These are phyloP conservation scores for Cyberlindnera subsufficiens DNA, from an alignment of 805 yeast genomes.

Conservation along the genomic window DNA sequence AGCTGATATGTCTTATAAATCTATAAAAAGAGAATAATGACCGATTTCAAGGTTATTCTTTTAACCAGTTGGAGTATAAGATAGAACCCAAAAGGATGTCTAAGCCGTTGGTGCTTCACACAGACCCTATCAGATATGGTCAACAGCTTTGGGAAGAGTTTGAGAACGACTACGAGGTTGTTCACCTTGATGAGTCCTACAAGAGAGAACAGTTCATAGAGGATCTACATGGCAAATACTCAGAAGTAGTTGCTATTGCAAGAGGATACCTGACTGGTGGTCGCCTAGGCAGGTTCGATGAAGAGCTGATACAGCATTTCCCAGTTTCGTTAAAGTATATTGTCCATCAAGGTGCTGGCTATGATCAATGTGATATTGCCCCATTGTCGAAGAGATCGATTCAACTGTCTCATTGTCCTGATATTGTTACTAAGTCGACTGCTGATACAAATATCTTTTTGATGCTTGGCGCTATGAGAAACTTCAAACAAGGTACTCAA, in stretches of 20 bases:
- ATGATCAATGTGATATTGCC: slow-evolving; percentile 40
- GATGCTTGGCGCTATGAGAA: slow-evolving; percentile 46
- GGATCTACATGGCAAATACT: slow-evolving; percentile 30
- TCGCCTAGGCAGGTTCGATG: slow-evolving; percentile 41
- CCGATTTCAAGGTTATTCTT: too few species aligned
- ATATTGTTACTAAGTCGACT: slow-evolving; percentile 46
- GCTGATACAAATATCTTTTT: slow-evolving; percentile 54
- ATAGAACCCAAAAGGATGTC: too few species aligned
- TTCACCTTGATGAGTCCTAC: slow-evolving; percentile 31
- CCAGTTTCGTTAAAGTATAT: slow-evolving; percentile 40
- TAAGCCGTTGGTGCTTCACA: not conserved
- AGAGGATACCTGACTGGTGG: slow-evolving; percentile 50
- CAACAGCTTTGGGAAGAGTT: slow-evolving; percentile 54
- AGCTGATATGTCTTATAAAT: too few species aligned
- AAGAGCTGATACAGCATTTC: slow-evolving; percentile 34
- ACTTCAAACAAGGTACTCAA: slow-evolving; percentile 32
- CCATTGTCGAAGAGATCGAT: slow-evolving; percentile 34
- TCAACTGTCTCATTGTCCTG: slow-evolving; percentile 37
- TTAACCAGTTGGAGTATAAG: too few species aligned
- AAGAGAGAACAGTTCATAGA: slow-evolving; percentile 31
- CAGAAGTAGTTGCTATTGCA: slow-evolving; percentile 42
- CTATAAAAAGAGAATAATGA: too few species aligned
- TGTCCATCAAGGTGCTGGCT: slow-evolving; percentile 50
- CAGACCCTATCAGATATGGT: slow-evolving; percentile 39
- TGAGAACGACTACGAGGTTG: slow-evolving; percentile 30